Evolutionary conservation across 2,329 filamentous ascomycete genomes (phyloP).

Genomic region (Fusarium sp.): DNA sequence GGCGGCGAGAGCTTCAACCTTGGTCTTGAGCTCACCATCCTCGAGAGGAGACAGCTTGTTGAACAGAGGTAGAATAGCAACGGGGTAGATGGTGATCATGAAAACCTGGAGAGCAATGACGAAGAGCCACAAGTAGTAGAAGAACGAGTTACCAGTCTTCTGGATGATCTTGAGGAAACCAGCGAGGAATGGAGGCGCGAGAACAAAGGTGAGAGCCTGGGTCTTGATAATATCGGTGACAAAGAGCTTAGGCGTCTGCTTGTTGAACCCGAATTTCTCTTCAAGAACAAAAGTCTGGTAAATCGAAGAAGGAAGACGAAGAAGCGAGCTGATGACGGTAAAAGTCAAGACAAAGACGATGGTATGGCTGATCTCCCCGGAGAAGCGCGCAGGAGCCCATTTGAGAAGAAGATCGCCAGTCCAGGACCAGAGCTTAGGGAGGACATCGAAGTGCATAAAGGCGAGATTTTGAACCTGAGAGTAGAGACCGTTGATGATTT

Average conservation of each 20-base stretch:
- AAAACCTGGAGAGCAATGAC: slow-evolving; percentile 89
- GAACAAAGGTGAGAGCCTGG: slow-evolving; percentile 80
- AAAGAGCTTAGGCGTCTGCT: slow-evolving; percentile 91
- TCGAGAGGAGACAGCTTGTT: slow-evolving; percentile 97
- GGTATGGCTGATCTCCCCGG: slow-evolving; percentile 92
- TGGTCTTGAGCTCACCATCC: slow-evolving; percentile 86
- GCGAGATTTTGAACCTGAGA: slow-evolving; percentile 88
- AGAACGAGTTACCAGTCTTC: slow-evolving; percentile 92
- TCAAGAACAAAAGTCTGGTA: slow-evolving; percentile 97
- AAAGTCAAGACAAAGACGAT: slow-evolving; percentile 92
- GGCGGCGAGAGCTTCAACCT: slow-evolving; percentile 84
- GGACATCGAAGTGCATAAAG: slow-evolving; percentile 89
- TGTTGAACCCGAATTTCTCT: slow-evolving; percentile 98
- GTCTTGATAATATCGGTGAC: slow-evolving; percentile 91
- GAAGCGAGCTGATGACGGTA: slow-evolving; percentile 80
- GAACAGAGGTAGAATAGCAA: slow-evolving; percentile 93
- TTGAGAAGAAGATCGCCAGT: slow-evolving; percentile 79
- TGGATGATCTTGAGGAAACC: slow-evolving; percentile 95
- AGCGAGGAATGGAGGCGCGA: slow-evolving; percentile 88
- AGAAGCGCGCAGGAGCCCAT: slow-evolving; percentile 81
- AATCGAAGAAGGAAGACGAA: slow-evolving; percentile 83
- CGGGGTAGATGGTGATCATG: slow-evolving; percentile 95
- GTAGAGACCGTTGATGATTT: slow-evolving; percentile 83
- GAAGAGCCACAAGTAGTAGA: slow-evolving; percentile 98
- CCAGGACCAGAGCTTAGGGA: slow-evolving; percentile 89